These are phyloP conservation scores for Chaetothyriales sp. DNA, from an alignment of 2,329 filamentous ascomycete species.

Conservation along the genomic window DNA sequence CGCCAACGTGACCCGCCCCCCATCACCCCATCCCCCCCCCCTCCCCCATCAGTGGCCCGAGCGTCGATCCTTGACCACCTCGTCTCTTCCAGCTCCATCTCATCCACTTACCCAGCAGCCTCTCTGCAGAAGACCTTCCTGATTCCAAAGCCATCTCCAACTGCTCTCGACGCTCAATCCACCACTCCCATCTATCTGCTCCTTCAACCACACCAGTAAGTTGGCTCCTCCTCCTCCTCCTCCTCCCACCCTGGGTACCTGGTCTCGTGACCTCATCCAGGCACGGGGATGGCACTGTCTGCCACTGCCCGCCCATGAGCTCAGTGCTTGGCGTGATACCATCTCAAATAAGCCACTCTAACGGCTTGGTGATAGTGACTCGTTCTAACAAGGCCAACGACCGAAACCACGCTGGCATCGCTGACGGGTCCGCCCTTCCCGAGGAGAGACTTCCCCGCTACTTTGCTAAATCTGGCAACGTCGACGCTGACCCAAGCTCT, in stretches of 20 bases:
- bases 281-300: background rate
- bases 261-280: background rate
- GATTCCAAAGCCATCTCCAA: background rate
- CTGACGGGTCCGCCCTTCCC: constrained; percentile 56
- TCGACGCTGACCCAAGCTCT: constrained; percentile 75
- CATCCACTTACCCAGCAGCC: background rate
- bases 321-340: background rate
- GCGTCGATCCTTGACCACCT: background rate
- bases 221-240: background rate
- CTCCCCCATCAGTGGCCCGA: background rate
- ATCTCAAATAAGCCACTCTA: background rate
- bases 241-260: too few relatives aligned
- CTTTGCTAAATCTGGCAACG: constrained; percentile 77
- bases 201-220: background rate
- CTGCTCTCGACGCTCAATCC: background rate
- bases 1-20: background rate
- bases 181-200: background rate
- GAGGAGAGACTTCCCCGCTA: constrained; percentile 74
- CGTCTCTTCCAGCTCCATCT: background rate
- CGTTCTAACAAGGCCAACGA: constrained; percentile 93
- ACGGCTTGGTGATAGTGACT: constrained; percentile 54
- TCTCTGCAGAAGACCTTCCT: background rate
- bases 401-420: constrained; percentile 70
- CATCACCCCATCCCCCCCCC: background rate
- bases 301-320: background rate